Evolutionary conservation across 495 filamentous ascomycete species (phyloP).

Genomic region (Penicillium tannophilum): DNA sequence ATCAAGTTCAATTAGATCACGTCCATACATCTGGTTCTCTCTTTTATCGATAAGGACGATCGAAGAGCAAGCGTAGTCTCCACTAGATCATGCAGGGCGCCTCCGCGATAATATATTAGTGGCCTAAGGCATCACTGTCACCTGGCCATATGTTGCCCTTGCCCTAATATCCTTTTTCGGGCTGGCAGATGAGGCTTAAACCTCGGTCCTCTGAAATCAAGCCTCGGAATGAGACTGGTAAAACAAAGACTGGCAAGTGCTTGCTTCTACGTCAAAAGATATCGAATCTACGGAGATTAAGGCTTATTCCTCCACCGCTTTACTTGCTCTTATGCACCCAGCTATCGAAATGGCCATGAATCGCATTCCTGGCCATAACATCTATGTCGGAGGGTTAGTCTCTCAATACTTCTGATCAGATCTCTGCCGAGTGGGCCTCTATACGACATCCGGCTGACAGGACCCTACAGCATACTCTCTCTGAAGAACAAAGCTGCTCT

Average conservation of each 20-base stretch:
- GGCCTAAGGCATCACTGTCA: slow-evolving; percentile 1
- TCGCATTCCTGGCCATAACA: slow-evolving; percentile 63
- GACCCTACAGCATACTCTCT: slow-evolving; percentile 43
- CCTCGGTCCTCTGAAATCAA: not conserved
- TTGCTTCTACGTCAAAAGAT: not conserved
- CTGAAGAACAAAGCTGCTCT: slow-evolving; percentile 62
- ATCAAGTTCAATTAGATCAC: not conserved
- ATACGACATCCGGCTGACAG: slow-evolving; percentile 11
- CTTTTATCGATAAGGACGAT: not conserved
- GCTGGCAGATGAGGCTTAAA: slow-evolving; percentile 1
- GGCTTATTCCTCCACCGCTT: not conserved
- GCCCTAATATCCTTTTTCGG: slow-evolving; percentile 1
- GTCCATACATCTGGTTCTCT: not conserved
- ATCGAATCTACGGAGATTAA: not conserved
- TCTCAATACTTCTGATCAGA: slow-evolving; percentile 8
- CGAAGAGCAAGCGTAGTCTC: not conserved
- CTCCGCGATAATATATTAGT: not conserved
- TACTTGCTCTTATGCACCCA: not conserved
- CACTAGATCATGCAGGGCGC: no score
- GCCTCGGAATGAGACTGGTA: not conserved
- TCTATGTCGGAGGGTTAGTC: slow-evolving; percentile 84
- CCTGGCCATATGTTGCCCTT: not conserved
- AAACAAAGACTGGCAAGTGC: not conserved
- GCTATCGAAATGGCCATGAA: slow-evolving; percentile 41
- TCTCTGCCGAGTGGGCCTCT: slow-evolving; percentile 5